These are phyloP conservation scores for Colletotrichum eremochloae DNA, from an alignment of 2,329 filamentous ascomycete genomes.

Conservation along the genomic window DNA sequence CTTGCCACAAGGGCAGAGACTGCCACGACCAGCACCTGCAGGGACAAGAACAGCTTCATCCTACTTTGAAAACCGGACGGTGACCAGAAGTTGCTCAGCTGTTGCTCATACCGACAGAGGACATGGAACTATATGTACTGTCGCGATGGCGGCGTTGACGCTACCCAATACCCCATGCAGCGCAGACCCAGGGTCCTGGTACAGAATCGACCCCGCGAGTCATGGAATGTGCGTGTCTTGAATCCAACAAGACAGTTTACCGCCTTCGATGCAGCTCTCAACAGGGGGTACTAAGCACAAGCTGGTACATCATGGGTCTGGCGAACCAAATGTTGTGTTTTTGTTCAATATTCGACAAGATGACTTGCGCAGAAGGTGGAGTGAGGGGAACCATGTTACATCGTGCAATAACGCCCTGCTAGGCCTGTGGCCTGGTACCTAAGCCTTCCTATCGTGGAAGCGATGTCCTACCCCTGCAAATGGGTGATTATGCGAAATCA, in stretches of 20 bases:
- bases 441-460: conserved; percentile 3
- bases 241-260: neutral
- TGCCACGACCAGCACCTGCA: neutral
- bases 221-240: neutral
- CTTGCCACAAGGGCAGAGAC: conserved; percentile 8
- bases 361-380: neutral
- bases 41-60: neutral
- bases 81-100: accelerated
- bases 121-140: neutral
- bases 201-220: neutral
- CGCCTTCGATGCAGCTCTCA: neutral
- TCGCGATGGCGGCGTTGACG: neutral
- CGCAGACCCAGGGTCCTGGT: neutral
- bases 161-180: neutral
- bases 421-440: neutral
- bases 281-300: neutral
- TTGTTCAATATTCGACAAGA: neutral
- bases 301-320: neutral
- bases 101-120: neutral
- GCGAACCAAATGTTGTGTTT: neutral
- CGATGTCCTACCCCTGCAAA: conserved; percentile 12
- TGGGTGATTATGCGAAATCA: neutral
- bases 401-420: neutral
- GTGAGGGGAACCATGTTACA: conserved; percentile 6
- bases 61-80: no score